A percentile compares a stretch with the other conserved stretches of the same genome.
Evolutionary conservation across 352 stramenopile genomes (phyloP).

Genomic region (Elongisporangium undulatum): DNA sequence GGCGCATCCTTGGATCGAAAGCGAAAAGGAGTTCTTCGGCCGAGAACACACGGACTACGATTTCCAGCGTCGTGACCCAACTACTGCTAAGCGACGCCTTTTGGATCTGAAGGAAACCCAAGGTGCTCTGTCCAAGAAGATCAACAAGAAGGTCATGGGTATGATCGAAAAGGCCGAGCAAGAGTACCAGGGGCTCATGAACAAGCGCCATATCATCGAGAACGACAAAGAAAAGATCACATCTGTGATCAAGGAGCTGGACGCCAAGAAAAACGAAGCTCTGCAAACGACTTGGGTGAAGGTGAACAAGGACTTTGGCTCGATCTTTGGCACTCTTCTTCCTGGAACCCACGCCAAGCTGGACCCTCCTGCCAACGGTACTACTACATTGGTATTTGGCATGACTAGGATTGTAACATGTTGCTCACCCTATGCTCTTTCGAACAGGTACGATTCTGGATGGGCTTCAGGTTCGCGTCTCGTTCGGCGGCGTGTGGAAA

Average conservation of each 20-base stretch:
- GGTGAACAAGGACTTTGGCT: slow-evolving; percentile 99
- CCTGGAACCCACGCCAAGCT: slow-evolving; percentile 97
- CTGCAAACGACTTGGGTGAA: slow-evolving; percentile 97
- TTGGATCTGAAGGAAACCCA: slow-evolving; percentile 92
- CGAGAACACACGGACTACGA: slow-evolving; percentile 97
- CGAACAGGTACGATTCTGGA: slow-evolving; percentile 77
- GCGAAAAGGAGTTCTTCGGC: slow-evolving; percentile 97
- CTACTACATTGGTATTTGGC: background rate
- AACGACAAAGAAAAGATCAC: slow-evolving; percentile 99
- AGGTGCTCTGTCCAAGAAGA: slow-evolving; percentile 94
- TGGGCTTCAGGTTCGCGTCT: slow-evolving; percentile 98
- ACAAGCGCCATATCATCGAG: slow-evolving; percentile 98
- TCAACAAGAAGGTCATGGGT: slow-evolving; percentile 99
- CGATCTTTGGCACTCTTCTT: slow-evolving; percentile 98
- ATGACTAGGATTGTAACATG: background rate
- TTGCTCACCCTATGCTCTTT: slow-evolving; percentile 8
- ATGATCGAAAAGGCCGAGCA: slow-evolving; percentile 99
- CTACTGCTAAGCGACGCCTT: slow-evolving; percentile 82
- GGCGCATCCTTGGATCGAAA: slow-evolving; percentile 96
- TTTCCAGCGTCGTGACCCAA: slow-evolving; percentile 89
- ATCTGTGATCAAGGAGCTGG: slow-evolving; percentile 98
- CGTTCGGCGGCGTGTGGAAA: slow-evolving; percentile 99
- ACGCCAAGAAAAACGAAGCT: slow-evolving; percentile 98
- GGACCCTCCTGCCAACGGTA: slow-evolving; percentile 92
- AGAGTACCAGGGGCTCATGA: slow-evolving; percentile 98